These are phyloP conservation scores for Withania somnifera DNA, from an alignment of 305 asterid species.

Conservation along the genomic window DNA sequence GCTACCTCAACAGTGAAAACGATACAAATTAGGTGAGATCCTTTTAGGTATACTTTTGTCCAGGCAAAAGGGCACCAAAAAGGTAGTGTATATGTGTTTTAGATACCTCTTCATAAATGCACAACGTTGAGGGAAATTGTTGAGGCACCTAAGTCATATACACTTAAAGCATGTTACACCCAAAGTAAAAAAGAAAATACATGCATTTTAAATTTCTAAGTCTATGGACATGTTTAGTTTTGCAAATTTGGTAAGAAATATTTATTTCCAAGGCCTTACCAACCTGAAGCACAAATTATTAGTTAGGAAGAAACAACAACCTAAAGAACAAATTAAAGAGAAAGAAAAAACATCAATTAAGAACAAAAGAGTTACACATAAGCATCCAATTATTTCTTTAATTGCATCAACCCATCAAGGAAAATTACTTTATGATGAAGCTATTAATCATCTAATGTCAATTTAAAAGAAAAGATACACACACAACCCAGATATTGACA, in stretches of 20 bases:
- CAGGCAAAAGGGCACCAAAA: neutral
- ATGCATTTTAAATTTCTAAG: neutral
- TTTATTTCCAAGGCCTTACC: neutral
- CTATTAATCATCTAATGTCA: neutral
- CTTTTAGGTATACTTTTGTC: neutral
- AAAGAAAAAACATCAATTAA: slow-evolving; percentile 1
- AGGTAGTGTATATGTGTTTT: neutral
- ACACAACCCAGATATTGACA: neutral
- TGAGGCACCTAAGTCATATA: neutral
- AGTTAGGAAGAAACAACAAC: slow-evolving; percentile 14
- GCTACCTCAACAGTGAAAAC: neutral
- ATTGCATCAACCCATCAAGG: neutral
- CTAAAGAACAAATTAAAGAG: slow-evolving; percentile 22
- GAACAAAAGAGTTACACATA: neutral
- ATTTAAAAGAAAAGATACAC: neutral
- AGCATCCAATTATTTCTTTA: neutral
- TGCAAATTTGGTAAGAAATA: neutral
- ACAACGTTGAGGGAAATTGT: neutral
- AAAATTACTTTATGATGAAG: neutral
- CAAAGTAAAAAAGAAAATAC: neutral
- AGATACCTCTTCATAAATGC: neutral
- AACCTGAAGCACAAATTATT: slow-evolving; percentile 11
- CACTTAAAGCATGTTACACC: neutral
- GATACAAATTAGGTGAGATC: neutral
- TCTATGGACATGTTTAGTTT: neutral